Evolutionary conservation across 257 asterid species (phyloP).

Genomic region (Cinchona pubescens): DNA sequence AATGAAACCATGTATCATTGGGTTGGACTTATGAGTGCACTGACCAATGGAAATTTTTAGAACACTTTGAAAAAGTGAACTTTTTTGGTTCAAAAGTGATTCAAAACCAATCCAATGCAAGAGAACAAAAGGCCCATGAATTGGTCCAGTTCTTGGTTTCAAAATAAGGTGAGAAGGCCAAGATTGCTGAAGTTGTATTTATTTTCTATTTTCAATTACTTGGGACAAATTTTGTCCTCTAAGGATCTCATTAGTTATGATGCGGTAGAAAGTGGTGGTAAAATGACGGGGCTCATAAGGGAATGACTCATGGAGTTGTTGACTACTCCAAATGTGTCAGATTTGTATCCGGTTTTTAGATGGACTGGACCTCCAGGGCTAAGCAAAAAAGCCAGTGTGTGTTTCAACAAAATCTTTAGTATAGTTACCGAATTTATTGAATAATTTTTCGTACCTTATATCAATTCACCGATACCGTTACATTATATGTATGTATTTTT

Average conservation of each 20-base stretch:
- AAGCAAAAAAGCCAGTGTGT: neutral
- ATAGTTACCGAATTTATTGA: too few relatives aligned
- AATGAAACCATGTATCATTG: neutral
- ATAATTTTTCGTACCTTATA: too few relatives aligned
- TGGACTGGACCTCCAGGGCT: too few relatives aligned
- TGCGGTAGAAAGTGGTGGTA: neutral
- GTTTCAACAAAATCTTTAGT: neutral
- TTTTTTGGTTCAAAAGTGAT: neutral
- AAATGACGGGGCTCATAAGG: neutral
- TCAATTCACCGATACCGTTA: too few relatives aligned
- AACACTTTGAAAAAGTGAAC: neutral
- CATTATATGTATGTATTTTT: too few relatives aligned
- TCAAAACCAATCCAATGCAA: neutral
- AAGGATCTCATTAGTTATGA: neutral
- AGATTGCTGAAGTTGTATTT: neutral
- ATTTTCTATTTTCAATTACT: neutral
- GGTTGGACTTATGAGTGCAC: neutral
- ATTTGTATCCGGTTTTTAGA: neutral
- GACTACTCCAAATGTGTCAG: neutral
- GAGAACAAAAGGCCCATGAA: neutral
- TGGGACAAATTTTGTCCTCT: neutral
- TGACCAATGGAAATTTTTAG: neutral
- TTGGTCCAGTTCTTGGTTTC: neutral
- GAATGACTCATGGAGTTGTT: neutral
- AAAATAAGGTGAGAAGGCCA: neutral